Base-by-base conservation (phyloP, 805 yeast genomes). In the Brettanomyces sp. region DNA sequence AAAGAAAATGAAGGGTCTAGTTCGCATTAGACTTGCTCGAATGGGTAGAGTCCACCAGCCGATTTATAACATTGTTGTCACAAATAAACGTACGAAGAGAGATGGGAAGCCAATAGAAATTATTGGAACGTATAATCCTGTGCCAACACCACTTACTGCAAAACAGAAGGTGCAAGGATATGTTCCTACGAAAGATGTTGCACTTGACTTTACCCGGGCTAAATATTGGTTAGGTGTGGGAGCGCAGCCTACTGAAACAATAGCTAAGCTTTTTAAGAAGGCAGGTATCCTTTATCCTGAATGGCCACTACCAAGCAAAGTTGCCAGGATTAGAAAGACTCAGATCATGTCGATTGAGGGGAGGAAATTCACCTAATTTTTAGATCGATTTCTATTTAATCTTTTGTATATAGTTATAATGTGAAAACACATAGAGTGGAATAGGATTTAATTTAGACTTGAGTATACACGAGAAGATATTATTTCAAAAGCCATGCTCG, bases 191-290 rank as follows among this genome's bases (percentile, higher is more conserved):
- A 91, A 93, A 62, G 89, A 89, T 54, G 77, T 91, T 37, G 76
- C 81, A 53, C 68, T 93, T 35, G 98, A 93, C 61, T 89, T 93
- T 60, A 79, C 80, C 52, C 79, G 96, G 56, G 79, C 96, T 4
- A 88, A 88, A 63, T 93, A 93, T 66, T 93, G 99, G 99, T 69
- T 93, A 34, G 95, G 96, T 56, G 95, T 88, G 18, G 99, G 99
- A 11, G 98, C 98, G 1, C 95, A 86, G 61, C 95, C 96, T 5
- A 80, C 91, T 23, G 89, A 84, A 39, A 70, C 93, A 3, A 95
- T 91, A 11, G 74, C 79, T 3, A 79, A 79, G 52, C 67, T 93
- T 44, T 76, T 93, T 61, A 81, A 79, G 59, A 87, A 82, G 63
- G 88, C 85, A 40, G 89, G 96, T 49, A 76, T 77, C 47, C 76